Evolutionary conservation across 192 early-diverging fungal genomes (phyloP), one percentile per base, ranked within the genome.

Genomic region (Diversispora eburnea): DNA sequence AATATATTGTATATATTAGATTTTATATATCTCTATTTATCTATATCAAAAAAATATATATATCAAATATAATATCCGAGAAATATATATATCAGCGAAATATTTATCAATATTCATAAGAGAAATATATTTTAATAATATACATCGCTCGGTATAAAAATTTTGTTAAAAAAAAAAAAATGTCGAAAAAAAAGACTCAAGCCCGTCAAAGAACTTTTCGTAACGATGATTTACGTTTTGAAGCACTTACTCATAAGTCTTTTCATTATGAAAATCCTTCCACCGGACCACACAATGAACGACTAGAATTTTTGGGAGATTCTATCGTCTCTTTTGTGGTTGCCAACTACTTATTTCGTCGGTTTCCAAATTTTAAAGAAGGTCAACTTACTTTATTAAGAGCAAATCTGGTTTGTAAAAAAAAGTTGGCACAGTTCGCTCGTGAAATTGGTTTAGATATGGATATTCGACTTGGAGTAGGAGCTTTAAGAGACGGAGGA

Each of bases 321-420:
- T 73, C 72, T 13, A 73, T 73, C 25, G 72, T 73, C 19, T 73
- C 72, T n/a, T 73, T 73, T 54, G 72, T 73, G 6, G 72, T 73
- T 15, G 72, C 72, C 3, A 73, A 73, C n/a, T 73, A 56, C 15
- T 52, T 73, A 42, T 63, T 45, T 55, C n/a, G 33, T 10, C 59
- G 72, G 0, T 73, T 63, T 52, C 72, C 72, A 5, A 8, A 63
- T 43, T 64, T 63, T 47, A 73, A 73, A 63, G 72, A 73, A 8
- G 72, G 72, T 5, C 59, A 73, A 63, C 72, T 73, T 20, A 73
- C 72, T 41, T 41, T 73, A 8, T 41, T 73, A 33, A 13, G 72
- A 51, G 72, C 72, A 33, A 73, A 73, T 54, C 41, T 73, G 10
- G 72, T 73, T 42, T 73, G 72, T 55, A 73, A 73, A 59, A 73